Percentiles rank a stretch among this genome's conserved stretches.
Evolutionary conservation across 768 basidiomycete species (phyloP).

Genomic region (Russula sp.): DNA sequence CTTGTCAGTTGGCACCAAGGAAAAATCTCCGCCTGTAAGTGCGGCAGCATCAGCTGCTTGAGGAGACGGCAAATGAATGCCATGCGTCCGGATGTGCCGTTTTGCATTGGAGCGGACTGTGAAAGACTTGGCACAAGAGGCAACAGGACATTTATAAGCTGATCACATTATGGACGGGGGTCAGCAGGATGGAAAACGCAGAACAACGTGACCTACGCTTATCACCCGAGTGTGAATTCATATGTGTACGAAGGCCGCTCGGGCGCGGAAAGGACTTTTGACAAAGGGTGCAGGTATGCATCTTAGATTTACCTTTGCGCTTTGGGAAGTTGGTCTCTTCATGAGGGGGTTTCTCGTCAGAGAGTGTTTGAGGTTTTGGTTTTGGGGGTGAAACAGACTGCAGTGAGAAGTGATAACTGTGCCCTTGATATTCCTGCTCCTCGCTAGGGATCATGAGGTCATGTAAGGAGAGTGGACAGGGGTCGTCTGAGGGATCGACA

Average conservation of each 20-base stretch:
- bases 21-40: slow-evolving; percentile 6
- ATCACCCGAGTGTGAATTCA: slow-evolving; percentile 41
- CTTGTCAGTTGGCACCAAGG: not conserved
- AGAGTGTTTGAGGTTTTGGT: not conserved
- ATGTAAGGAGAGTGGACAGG: slow-evolving; percentile 23
- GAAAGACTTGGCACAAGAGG: slow-evolving; percentile 59
- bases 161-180: not conserved
- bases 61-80: slow-evolving; percentile 37
- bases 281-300: slow-evolving; percentile 37
- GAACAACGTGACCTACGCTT: slow-evolving; percentile 32
- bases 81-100: slow-evolving; percentile 72
- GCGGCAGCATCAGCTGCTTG: slow-evolving; percentile 1
- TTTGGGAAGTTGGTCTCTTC: slow-evolving; percentile 11
- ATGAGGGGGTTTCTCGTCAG: slow-evolving; percentile 2
- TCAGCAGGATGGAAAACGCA: not conserved
- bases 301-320: slow-evolving; percentile 33
- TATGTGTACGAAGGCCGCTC: slow-evolving; percentile 38
- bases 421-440: slow-evolving; percentile 21
- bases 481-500: slow-evolving; percentile 22
- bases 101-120: slow-evolving; percentile 77
- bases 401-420: slow-evolving; percentile 20
- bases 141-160: slow-evolving; percentile 47
- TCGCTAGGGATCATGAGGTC: slow-evolving; percentile 22
- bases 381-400: slow-evolving; percentile 10
- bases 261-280: slow-evolving; percentile 38